Conservation (phyloP, 148 eudicot species). For the Persicaria tinctoria region DNA sequence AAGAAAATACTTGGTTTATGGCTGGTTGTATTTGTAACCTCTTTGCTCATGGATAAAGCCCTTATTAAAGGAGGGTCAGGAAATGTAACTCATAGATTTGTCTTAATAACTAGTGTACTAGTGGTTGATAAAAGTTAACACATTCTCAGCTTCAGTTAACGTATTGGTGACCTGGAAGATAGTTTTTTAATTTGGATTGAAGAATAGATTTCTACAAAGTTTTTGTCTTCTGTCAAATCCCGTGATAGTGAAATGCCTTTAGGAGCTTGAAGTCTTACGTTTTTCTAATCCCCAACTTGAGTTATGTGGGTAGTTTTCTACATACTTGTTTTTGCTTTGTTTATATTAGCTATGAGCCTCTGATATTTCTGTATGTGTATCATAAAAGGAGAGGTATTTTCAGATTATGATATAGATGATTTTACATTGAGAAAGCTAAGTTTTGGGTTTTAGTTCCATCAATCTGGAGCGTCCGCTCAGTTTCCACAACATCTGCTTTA, state of each 20-base stretch:
- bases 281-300: no score
- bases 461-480: neutral
- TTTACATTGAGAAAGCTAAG: neutral
- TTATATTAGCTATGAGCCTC: neutral
- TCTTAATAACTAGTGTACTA: neutral
- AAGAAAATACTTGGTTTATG: neutral
- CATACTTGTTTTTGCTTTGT: neutral
- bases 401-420: neutral
- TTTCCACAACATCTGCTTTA: neutral
- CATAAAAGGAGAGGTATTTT: neutral
- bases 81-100: neutral
- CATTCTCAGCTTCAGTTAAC: neutral
- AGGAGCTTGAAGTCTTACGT: neutral
- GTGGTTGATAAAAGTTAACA: neutral
- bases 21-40: neutral
- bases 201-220: neutral
- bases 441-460: neutral
- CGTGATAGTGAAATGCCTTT: neutral
- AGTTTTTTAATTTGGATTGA: neutral
- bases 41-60: neutral
- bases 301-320: neutral
- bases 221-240: neutral
- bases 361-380: neutral
- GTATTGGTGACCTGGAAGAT: neutral
- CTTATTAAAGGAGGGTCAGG: neutral